phyloP scores from a whole-genome alignment of 768 basidiomycete genomes.

The Punctularia strigosozonata region DNA sequence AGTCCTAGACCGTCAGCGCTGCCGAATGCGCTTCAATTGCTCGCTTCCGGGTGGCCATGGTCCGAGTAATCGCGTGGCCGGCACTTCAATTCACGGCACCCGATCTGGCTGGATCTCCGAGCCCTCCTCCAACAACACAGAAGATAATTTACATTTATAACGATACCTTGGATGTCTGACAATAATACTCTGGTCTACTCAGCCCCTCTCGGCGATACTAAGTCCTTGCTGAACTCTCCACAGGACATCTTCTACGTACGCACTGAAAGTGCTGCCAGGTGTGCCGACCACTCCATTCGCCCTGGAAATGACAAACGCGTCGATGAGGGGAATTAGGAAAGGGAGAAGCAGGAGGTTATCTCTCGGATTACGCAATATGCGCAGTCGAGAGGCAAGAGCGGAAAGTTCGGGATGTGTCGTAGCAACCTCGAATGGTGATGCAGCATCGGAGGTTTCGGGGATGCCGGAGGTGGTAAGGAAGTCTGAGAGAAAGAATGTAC shows the following conservation, averaged over 20 bases:
- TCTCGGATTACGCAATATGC: constrained; percentile 26
- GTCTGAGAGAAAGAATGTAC: constrained; percentile 44
- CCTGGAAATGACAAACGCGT: constrained; percentile 55
- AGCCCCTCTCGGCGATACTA: too few relatives aligned
- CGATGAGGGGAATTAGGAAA: constrained; percentile 52
- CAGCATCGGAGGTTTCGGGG: neutral
- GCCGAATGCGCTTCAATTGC: too few relatives aligned
- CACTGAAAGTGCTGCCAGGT: constrained; percentile 64
- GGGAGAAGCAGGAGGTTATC: constrained; percentile 36
- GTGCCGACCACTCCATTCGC: constrained; percentile 55
- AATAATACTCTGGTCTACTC: too few relatives aligned
- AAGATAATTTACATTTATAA: too few relatives aligned
- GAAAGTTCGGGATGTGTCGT: neutral
- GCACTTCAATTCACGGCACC: too few relatives aligned
- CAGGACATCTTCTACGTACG: constrained; percentile 54
- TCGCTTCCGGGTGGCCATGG: too few relatives aligned
- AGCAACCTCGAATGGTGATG: constrained; percentile 6
- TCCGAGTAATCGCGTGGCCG: too few relatives aligned
- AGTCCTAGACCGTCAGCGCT: too few relatives aligned
- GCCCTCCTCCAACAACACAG: too few relatives aligned
- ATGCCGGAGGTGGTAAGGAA: constrained; percentile 18
- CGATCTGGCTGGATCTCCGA: too few relatives aligned
- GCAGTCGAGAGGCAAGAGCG: constrained; percentile 15
- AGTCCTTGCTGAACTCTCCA: constrained; percentile 53
- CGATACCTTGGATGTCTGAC: too few relatives aligned